phyloP scores from a whole-genome alignment of 2,329 filamentous ascomycete species.

The Monosporascus cannonballus region DNA sequence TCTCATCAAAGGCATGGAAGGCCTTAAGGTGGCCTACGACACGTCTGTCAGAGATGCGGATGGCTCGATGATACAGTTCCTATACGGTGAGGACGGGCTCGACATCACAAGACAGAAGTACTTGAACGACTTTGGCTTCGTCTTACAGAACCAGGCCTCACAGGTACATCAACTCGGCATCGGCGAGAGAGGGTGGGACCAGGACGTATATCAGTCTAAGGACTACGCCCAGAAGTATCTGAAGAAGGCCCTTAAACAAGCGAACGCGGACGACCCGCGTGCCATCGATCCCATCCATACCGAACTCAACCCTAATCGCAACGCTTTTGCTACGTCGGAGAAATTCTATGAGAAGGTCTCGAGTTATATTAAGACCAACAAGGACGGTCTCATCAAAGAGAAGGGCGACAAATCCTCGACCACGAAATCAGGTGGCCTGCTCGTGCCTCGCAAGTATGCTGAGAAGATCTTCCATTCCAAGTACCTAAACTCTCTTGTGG shows the following conservation, averaged over 20 bases:
- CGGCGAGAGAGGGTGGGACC: conserved; percentile 37
- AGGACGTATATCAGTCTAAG: conserved; percentile 42
- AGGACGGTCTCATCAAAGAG: conserved; percentile 50
- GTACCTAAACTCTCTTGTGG: conserved; percentile 85
- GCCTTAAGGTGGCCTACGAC: conserved; percentile 86
- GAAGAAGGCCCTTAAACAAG: conserved; percentile 74
- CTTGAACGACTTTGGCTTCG: conserved; percentile 82
- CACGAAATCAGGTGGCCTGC: conserved; percentile 16
- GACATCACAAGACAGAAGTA: conserved; percentile 94
- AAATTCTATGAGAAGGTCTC: conserved; percentile 68
- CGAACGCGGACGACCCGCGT: conserved; percentile 48
- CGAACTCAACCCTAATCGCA: conserved; percentile 67
- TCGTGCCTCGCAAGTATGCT: conserved; percentile 58
- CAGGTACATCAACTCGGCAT: conserved; percentile 72
- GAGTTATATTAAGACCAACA: conserved; percentile 75
- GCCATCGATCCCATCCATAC: conserved; percentile 71
- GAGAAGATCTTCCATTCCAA: conserved; percentile 84
- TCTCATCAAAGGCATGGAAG: conserved; percentile 98
- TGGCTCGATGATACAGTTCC: conserved; percentile 86
- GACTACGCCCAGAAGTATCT: conserved; percentile 66
- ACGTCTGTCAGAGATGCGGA: conserved; percentile 91
- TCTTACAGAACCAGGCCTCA: conserved; percentile 78
- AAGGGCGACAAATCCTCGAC: conserved; percentile 34
- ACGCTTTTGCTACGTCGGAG: conserved; percentile 84
- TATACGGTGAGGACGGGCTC: conserved; percentile 94